Evolutionary conservation across 2,329 filamentous ascomycete species (phyloP).

Genomic region (Penicillium occitanis): DNA sequence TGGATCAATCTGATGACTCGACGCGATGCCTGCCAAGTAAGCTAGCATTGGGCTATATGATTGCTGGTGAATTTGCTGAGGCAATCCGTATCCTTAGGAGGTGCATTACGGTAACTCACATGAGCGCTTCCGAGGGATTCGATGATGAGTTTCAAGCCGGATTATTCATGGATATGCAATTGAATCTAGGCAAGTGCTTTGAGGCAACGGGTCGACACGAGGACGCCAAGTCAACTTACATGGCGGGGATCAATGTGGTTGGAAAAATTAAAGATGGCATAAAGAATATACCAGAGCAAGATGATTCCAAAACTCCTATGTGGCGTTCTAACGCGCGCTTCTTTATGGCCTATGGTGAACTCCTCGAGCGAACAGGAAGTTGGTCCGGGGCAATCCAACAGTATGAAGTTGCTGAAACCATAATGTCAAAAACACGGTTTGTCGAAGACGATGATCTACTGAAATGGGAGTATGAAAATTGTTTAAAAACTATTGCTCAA

Average conservation of each 20-base stretch:
- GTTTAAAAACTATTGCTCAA: no score
- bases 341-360: no score
- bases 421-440: no score
- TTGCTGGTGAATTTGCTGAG: not conserved
- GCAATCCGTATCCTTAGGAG: conserved; percentile 4
- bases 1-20: not conserved
- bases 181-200: not conserved
- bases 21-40: not conserved
- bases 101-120: not conserved
- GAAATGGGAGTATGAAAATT: no score
- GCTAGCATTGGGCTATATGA: conserved; percentile 3
- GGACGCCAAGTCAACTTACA: not conserved
- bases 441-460: no score
- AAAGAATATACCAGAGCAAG: no score
- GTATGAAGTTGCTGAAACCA: no score
- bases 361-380: no score
- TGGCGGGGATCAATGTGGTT: not conserved
- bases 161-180: not conserved
- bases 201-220: not conserved
- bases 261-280: no score
- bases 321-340: no score
- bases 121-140: not conserved
- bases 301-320: no score
- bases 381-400: no score
- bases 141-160: not conserved